These are phyloP conservation scores for Ambrosiella xylebori DNA, from an alignment of 2,329 filamentous ascomycete species.

Conservation along the genomic window DNA sequence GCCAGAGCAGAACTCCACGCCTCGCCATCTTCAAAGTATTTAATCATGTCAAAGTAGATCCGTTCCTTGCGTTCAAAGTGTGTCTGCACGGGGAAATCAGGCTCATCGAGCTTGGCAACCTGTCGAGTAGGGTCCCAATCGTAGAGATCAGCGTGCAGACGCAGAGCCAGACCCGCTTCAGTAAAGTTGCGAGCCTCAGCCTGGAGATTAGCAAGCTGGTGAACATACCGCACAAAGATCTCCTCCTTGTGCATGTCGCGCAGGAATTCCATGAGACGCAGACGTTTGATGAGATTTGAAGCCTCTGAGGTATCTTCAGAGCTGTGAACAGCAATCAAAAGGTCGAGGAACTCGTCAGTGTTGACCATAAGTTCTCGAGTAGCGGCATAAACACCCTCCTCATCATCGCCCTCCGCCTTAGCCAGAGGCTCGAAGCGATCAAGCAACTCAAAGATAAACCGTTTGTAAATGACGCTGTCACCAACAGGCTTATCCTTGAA, in stretches of 20 bases:
- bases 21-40: conserved; percentile 83
- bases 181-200: conserved; percentile 58
- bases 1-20: conserved; percentile 79
- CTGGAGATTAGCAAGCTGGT: conserved; percentile 71
- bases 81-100: conserved; percentile 64
- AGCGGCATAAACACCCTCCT: conserved; percentile 55
- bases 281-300: conserved; percentile 68
- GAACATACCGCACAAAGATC: conserved; percentile 90
- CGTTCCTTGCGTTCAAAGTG: conserved; percentile 85
- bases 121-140: conserved; percentile 65
- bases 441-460: conserved; percentile 75
- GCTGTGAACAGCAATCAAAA: conserved; percentile 77
- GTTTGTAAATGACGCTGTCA: conserved; percentile 78
- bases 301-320: conserved; percentile 57
- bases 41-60: conserved; percentile 88
- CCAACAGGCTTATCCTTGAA: conserved; percentile 82
- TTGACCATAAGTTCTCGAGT: conserved; percentile 66
- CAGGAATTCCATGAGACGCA: conserved; percentile 88
- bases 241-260: conserved; percentile 95
- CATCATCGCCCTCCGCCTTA: conserved; percentile 32
- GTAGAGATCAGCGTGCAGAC: conserved; percentile 82
- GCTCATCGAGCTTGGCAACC: conserved; percentile 51
- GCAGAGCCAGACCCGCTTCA: conserved; percentile 75
- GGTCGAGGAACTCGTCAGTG: conserved; percentile 76
- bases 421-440: conserved; percentile 60